These are phyloP conservation scores for Nitzschia sp. DNA, from an alignment of 108 stramenopile species.

Conservation along the genomic window DNA sequence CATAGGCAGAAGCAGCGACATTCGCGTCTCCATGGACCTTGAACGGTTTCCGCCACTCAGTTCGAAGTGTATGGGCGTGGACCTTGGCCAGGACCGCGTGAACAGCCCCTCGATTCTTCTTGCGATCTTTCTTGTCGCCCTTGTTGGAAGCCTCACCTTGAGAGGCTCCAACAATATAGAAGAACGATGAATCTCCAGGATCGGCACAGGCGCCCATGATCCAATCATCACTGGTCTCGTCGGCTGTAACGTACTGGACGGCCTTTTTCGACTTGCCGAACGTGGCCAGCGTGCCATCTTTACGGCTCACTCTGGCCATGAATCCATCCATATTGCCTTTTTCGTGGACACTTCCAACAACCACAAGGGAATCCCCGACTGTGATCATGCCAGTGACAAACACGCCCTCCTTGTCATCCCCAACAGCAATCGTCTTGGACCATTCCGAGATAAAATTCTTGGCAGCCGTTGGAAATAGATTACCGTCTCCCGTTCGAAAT, in stretches of 20 bases:
- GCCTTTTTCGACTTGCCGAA: slow-evolving; percentile 1
- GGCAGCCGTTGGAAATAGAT: not conserved
- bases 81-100: slow-evolving; percentile 29
- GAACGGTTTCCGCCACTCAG: slow-evolving; percentile 24
- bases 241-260: slow-evolving; percentile 17
- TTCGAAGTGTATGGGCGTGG: not conserved
- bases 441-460: slow-evolving; percentile 11
- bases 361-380: slow-evolving; percentile 13
- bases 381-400: slow-evolving; percentile 27
- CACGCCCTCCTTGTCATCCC: slow-evolving; percentile 9
- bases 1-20: slow-evolving; percentile 12
- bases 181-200: slow-evolving; percentile 14
- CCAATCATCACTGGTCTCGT: slow-evolving; percentile 16
- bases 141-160: slow-evolving; percentile 7
- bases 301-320: slow-evolving; percentile 18
- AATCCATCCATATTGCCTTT: slow-evolving; percentile 20
- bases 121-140: slow-evolving; percentile 10
- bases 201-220: slow-evolving; percentile 23
- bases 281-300: slow-evolving; percentile 4
- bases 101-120: not conserved
- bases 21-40: no score
- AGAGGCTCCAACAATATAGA: slow-evolving; percentile 30
- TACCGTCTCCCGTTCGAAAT: not conserved
- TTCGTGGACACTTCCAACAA: slow-evolving; percentile 27
- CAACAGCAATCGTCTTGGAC: not conserved